Base-by-base conservation (phyloP, 140 eudicot species). In the Cichorium intybus region DNA sequence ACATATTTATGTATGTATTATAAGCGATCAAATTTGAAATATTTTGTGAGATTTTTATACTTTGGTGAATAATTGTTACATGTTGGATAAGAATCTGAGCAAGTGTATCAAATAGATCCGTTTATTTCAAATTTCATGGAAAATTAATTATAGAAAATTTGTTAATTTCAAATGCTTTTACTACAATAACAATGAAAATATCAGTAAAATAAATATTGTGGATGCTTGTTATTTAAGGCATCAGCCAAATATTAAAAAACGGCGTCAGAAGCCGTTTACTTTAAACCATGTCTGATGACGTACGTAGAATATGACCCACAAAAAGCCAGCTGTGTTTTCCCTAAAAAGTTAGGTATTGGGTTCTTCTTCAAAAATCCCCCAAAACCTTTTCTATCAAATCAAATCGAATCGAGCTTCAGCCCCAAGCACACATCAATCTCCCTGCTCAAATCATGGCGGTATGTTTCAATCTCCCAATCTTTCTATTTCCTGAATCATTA, bases 331-430 rank as follows among this genome's bases (percentile, higher is more conserved):
- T 72, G 77, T 63, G 31, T 63, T 67, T 53, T 72, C 66, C 56
- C 72, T 72, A 72, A 72, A 72, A 72, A 54, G 66, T 72, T 72
- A 72, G 77, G 77, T 72, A 63, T 72, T 55, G 71, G 71, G 60
- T 72, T 63, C 72, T 62, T 52, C 66, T 68, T 54, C 64, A 24
- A 60, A 57, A 62, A 60, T 71, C 27, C 74, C 50, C 69, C 57
- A 60, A 71, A 72, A 72, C 45, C 16, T 62, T 70, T 54, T 63
- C 72, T n/a, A 63, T 72, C 52, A 41, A 45, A 63, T 72, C 70
- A 43, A 69, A 56, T 69, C 75, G 15, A 72, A 71, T 61, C 75
- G 20, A 62, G 46, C 55, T 51, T 61, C 31, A 29, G 18, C 15
- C 66, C 74, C 26, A 29, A 57, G 9, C 66, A 22, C 41, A 23